Conservation (phyloP, 306 rosid species). For the Corylus avellana region DNA sequence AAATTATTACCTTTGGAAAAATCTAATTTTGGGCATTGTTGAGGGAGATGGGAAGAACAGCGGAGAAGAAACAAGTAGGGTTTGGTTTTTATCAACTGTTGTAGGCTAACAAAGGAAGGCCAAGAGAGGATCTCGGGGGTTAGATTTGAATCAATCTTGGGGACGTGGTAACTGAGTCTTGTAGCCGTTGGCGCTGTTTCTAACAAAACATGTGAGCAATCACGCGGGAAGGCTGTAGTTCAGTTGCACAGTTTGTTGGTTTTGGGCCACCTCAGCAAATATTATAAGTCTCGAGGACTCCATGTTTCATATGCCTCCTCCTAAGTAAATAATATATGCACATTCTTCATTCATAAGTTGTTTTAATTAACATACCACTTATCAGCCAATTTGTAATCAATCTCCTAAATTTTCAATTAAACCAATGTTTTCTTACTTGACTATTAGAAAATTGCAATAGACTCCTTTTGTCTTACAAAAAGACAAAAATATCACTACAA, state of each 20-base stretch:
- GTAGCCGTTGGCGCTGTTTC: constrained; percentile 13
- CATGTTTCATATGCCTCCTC: too few relatives aligned
- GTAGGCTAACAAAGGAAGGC: constrained; percentile 35
- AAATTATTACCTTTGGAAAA: background rate
- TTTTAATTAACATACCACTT: too few relatives aligned
- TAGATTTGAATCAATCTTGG: constrained; percentile 1
- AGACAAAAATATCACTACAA: too few relatives aligned
- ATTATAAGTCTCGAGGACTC: background rate
- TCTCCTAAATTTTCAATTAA: too few relatives aligned
- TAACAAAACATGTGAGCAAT: background rate
- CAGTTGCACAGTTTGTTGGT: background rate
- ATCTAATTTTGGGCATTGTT: constrained; percentile 14
- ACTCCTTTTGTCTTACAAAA: too few relatives aligned
- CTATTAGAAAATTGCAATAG: too few relatives aligned
- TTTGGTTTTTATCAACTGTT: constrained; percentile 21
- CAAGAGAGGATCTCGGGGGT: constrained; percentile 41
- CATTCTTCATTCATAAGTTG: too few relatives aligned
- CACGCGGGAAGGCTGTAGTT: background rate
- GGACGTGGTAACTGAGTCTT: constrained; percentile 25
- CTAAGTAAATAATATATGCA: too few relatives aligned
- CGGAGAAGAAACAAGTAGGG: constrained; percentile 9
- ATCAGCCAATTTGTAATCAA: too few relatives aligned
- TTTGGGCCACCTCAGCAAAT: background rate
- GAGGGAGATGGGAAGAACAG: background rate
- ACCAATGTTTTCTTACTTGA: too few relatives aligned